phyloP scores from a whole-genome alignment of 2,329 filamentous ascomycete species.

The Fusarium sp. region DNA sequence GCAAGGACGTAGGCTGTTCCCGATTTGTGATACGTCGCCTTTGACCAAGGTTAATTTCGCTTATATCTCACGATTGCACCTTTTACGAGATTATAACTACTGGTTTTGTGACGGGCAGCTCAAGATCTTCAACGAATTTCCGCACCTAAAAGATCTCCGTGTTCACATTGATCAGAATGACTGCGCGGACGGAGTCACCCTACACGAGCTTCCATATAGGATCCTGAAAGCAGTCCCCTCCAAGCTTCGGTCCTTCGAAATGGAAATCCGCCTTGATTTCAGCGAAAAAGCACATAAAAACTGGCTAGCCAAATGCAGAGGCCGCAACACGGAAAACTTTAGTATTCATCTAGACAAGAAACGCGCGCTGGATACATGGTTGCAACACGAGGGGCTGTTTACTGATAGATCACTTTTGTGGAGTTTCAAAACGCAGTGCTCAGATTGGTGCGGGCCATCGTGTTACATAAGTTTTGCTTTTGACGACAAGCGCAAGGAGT shows the following conservation, averaged over 20 bases:
- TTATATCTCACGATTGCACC: not conserved
- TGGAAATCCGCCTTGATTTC: not conserved
- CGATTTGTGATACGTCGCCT: conserved; percentile 2
- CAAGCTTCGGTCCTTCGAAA: not conserved
- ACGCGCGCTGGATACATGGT: conserved; percentile 2
- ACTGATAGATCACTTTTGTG: not conserved
- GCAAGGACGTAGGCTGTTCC: not conserved
- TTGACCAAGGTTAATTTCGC: not conserved
- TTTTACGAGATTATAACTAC: not conserved
- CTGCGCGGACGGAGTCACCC: fast-evolving
- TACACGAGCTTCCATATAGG: not conserved
- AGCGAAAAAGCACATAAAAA: not conserved
- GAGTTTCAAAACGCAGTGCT: conserved; percentile 6
- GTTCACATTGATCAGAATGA: conserved; percentile 7
- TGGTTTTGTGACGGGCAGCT: conserved; percentile 1
- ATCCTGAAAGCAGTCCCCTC: not conserved
- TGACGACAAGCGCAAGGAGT: not conserved
- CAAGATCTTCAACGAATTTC: conserved; percentile 5
- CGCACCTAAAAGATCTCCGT: conserved; percentile 2
- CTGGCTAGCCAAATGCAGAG: not conserved
- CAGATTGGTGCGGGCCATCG: not conserved
- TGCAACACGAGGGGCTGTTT: not conserved
- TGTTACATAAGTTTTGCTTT: not conserved
- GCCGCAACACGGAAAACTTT: not conserved
- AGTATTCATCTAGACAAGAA: conserved; percentile 18